These are phyloP conservation scores for Pythium brachiatum DNA, from an alignment of 352 stramenopile genomes.

Conservation along the genomic window DNA sequence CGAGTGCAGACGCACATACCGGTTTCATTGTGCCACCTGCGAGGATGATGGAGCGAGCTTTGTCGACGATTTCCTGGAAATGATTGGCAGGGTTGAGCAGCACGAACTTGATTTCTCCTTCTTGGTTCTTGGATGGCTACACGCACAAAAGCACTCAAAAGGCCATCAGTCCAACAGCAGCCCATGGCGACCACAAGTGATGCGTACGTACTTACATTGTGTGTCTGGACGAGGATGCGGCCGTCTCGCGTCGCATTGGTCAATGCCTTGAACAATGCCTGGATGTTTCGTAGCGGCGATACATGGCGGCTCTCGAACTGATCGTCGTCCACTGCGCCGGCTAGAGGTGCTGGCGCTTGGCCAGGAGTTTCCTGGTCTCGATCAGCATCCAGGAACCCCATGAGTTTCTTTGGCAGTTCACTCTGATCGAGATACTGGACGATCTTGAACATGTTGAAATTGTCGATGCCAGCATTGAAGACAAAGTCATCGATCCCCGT, in stretches of 20 bases:
- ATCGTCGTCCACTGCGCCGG: conserved; percentile 30
- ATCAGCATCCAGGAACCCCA: conserved; percentile 70
- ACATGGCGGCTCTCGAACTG: conserved; percentile 69
- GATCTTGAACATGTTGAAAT: conserved; percentile 92
- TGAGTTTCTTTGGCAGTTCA: conserved; percentile 78
- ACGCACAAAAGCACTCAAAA: conserved; percentile 12
- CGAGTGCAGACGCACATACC: conserved; percentile 29
- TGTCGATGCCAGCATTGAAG: conserved; percentile 71
- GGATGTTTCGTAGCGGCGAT: conserved; percentile 79
- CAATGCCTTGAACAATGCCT: conserved; percentile 72
- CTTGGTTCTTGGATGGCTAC: conserved; percentile 43
- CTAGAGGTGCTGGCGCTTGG: background rate
- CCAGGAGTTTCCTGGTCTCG: background rate
- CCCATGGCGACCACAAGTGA: no score
- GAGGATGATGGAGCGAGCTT: conserved; percentile 94
- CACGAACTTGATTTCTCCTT: conserved; percentile 91
- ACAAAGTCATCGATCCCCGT: conserved; percentile 86
- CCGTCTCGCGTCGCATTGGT: conserved; percentile 69
- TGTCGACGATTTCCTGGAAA: conserved; percentile 94
- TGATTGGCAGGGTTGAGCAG: conserved; percentile 94
- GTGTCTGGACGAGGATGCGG: conserved; percentile 61
- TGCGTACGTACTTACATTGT: no score
- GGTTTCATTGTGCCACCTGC: conserved; percentile 98
- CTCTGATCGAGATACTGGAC: conserved; percentile 78
- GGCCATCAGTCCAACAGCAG: no score